A percentile compares a stretch with the other conserved stretches of the same genome.
Conservation (phyloP, 2,329 filamentous ascomycete genomes). For the Cytospora paraplurivora region DNA sequence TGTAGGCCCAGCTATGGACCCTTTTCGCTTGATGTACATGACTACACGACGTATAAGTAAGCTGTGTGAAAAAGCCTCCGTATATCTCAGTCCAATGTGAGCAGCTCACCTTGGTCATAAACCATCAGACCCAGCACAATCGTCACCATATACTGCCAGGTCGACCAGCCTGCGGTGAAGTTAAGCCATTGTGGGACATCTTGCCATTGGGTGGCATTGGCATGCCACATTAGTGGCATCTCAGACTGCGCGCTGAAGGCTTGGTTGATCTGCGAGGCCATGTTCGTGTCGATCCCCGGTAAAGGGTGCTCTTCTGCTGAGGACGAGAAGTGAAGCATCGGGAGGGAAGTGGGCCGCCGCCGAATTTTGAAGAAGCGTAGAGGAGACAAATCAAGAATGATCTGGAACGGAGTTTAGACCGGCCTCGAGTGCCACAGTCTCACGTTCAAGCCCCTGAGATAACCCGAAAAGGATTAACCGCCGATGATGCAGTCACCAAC, state of each 20-base stretch:
- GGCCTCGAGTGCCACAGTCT: background rate
- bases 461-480: background rate
- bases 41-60: constrained; percentile 41
- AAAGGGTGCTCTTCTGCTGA: background rate
- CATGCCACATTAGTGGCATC: constrained; percentile 17
- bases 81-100: background rate
- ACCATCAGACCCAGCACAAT: constrained; percentile 38
- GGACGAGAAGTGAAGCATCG: background rate
- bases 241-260: constrained; percentile 3
- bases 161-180: constrained; percentile 29
- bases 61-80: too few relatives aligned
- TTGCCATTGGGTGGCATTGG: background rate
- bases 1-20: constrained; percentile 61
- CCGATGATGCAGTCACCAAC: background rate
- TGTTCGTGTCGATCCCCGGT: background rate
- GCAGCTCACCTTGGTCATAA: constrained; percentile 44
- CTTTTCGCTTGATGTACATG: constrained; percentile 63
- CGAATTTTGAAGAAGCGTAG: background rate
- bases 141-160: constrained; percentile 39
- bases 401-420: background rate
- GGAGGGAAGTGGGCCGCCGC: background rate
- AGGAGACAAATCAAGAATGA: background rate
- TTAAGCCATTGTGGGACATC: background rate
- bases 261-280: background rate
- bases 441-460: background rate